Evolutionary conservation across 495 filamentous ascomycete species (phyloP), one percentile per base, ranked within the genome.

Genomic region (Thermothielavioides terrestris): DNA sequence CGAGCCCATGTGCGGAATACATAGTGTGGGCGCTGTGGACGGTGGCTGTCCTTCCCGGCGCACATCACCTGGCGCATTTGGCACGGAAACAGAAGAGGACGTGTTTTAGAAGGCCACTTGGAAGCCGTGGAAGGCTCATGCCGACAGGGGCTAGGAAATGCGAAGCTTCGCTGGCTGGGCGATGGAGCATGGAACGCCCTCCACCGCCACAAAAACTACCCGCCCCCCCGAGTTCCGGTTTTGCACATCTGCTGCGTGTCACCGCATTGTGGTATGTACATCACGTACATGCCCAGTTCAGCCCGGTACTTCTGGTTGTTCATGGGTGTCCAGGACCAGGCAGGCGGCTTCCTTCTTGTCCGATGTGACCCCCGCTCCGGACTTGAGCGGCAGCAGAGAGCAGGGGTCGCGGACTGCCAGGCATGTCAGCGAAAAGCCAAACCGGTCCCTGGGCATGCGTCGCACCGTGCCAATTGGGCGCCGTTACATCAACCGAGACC

Each of bases 51-150:
- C 26, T 43, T 17, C 42, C 47, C 17, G 25, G 52, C 34, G 52
- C 53, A 39, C 53, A 52, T 49, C 45, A 56, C 30, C 30, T 35
- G 27, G 8, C 1, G 6, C n/a, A 23, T 12, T 25, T 38, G 36
- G 46, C 22, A 46, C 23, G 28, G 50, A 56, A 52, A 49, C 50
- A 51, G 47, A 51, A 22, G 36, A 26, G 22, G 39, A 26, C 41
- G 49, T 51, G 55, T 56, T 59, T 56, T 59, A 45, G 56, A 59
- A 64, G 52, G 41, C 36, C 49, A 39, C 43, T 45, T 58, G 36
- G 55, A 60, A 64, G 55, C 55, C 50, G 45, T 57, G 42, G 55
- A 58, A 59, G 55, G 22, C 49, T 46, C 36, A 18, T 47, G 49
- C 36, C 39, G 50, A 27, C 46, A 52, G 45, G 51, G 53, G 25